These are phyloP conservation scores for Cruciata laevipes DNA, from an alignment of 257 asterid genomes.

Conservation along the genomic window DNA sequence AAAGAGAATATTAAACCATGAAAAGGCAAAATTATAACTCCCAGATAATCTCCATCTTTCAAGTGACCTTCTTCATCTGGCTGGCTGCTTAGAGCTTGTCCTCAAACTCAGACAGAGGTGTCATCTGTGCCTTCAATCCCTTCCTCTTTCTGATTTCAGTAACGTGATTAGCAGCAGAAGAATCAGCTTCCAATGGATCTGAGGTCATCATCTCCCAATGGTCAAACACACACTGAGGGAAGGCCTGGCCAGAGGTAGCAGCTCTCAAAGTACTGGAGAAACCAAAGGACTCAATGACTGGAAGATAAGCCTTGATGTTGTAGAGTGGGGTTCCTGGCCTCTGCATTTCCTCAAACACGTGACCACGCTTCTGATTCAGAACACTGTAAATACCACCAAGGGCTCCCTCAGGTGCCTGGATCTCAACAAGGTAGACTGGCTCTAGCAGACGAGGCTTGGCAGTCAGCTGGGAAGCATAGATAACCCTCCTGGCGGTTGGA, in stretches of 20 bases:
- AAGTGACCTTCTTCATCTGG: not conserved
- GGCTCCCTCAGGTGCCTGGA: slow-evolving; percentile 39
- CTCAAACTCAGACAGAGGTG: slow-evolving; percentile 34
- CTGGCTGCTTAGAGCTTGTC: slow-evolving; percentile 30
- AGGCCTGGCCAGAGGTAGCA: slow-evolving; percentile 40
- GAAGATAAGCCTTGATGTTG: slow-evolving; percentile 45
- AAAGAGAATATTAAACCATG: not conserved
- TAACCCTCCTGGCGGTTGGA: slow-evolving; percentile 43
- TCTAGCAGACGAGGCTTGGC: slow-evolving; percentile 45
- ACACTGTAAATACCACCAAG: slow-evolving; percentile 41
- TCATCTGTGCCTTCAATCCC: slow-evolving; percentile 38
- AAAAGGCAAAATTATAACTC: slow-evolving; percentile 22
- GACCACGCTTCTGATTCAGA: slow-evolving; percentile 45
- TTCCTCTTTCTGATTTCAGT: slow-evolving; percentile 37
- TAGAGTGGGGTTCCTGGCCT: slow-evolving; percentile 40
- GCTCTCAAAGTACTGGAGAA: slow-evolving; percentile 38
- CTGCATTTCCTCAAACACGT: slow-evolving; percentile 43
- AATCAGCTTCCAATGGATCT: slow-evolving; percentile 28
- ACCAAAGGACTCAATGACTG: slow-evolving; percentile 35
- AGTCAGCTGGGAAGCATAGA: slow-evolving; percentile 38
- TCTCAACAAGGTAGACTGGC: slow-evolving; percentile 37
- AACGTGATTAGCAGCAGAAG: slow-evolving; percentile 28
- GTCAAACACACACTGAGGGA: slow-evolving; percentile 39
- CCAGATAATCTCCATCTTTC: slow-evolving; percentile 5
- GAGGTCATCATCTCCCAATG: slow-evolving; percentile 43